Evolutionary conservation across 129 eudicot genomes (phyloP).

Genomic region (Lonicera japonica): DNA sequence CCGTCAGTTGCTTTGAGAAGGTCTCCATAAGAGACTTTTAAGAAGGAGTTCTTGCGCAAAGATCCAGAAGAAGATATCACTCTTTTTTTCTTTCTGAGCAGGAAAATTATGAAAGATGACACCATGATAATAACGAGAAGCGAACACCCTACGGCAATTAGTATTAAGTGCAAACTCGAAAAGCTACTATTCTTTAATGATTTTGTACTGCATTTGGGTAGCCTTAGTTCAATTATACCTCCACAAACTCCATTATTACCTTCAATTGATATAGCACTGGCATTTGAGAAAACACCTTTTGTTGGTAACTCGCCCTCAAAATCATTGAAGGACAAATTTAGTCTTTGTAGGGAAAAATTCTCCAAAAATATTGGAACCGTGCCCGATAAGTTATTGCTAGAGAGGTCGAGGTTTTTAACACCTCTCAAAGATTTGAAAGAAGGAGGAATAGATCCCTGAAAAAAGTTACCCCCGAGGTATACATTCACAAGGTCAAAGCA

Average conservation of each 20-base stretch:
- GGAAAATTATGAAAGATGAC: neutral
- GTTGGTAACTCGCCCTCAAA: slow-evolving; percentile 17
- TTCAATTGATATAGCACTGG: neutral
- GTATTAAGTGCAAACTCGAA: neutral
- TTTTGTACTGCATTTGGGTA: slow-evolving; percentile 10
- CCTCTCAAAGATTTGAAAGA: slow-evolving; percentile 5
- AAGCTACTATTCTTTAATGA: neutral
- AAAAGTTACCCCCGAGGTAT: slow-evolving; percentile 4
- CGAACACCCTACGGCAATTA: neutral
- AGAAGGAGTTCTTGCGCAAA: neutral
- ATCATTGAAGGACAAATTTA: slow-evolving; percentile 18
- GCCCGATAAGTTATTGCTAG: slow-evolving; percentile 20
- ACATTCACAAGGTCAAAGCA: slow-evolving; percentile 1
- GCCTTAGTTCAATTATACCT: slow-evolving; percentile 7
- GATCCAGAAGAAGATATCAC: neutral
- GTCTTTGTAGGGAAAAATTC: neutral
- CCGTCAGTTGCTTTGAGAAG: slow-evolving; percentile 9
- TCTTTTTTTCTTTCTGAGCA: neutral
- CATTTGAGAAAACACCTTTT: slow-evolving; percentile 7
- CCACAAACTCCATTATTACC: slow-evolving; percentile 22
- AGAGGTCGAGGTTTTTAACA: slow-evolving; percentile 17
- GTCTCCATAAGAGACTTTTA: neutral
- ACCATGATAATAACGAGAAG: neutral
- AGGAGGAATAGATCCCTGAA: slow-evolving; percentile 16
- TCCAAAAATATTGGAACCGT: slow-evolving; percentile 10